These are phyloP conservation scores for Neopestalotiopsis clavispora DNA, from an alignment of 2,329 filamentous ascomycete genomes.

Conservation along the genomic window DNA sequence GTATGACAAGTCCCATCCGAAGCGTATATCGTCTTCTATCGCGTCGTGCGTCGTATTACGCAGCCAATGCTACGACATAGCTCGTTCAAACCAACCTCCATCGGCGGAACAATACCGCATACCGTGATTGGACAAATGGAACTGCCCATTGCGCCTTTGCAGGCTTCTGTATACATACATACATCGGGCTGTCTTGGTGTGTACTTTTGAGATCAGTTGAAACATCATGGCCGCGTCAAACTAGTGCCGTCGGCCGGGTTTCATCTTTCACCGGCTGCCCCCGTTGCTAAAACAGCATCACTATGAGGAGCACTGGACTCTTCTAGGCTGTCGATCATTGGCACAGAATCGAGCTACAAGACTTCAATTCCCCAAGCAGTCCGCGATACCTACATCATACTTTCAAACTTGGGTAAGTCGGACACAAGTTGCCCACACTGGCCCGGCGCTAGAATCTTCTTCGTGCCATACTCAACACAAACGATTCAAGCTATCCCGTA, in stretches of 20 bases:
- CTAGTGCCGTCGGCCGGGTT: slow-evolving; percentile 11
- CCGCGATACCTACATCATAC: background rate
- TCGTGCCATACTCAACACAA: background rate
- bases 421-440: too few relatives aligned
- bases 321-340: background rate
- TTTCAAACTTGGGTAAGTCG: too few relatives aligned
- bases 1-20: background rate
- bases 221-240: slow-evolving; percentile 4
- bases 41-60: background rate
- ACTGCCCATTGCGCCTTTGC: background rate
- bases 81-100: background rate
- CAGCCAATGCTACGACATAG: background rate
- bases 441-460: background rate
- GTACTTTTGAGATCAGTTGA: slow-evolving; percentile 7
- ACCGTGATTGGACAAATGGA: background rate
- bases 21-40: background rate
- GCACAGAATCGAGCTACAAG: background rate
- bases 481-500: background rate
- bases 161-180: background rate
- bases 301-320: background rate
- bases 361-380: background rate
- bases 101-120: background rate
- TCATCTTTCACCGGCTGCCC: slow-evolving; percentile 1
- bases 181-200: background rate
- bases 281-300: background rate